Percentiles rank a stretch among this genome's conserved stretches.
Conservation (phyloP, 208 protist species). For the Leptomonas seymouri region DNA sequence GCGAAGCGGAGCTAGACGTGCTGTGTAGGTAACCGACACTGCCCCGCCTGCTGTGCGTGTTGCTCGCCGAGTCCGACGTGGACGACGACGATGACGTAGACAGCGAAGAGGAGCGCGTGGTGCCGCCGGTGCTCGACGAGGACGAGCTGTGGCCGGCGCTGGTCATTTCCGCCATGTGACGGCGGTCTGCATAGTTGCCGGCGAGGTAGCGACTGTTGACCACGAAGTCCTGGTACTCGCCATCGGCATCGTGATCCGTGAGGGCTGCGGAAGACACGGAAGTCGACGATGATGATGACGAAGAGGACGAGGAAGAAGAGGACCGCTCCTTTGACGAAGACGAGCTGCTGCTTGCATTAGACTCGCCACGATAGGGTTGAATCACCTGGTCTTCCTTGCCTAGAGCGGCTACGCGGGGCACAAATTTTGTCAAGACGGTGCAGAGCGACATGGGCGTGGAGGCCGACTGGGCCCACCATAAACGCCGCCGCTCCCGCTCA, state of each 20-base stretch:
- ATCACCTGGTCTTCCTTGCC: slow-evolving; percentile 78
- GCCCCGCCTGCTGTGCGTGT: slow-evolving; percentile 24
- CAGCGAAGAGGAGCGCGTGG: slow-evolving; percentile 7
- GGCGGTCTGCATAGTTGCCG: slow-evolving; percentile 55
- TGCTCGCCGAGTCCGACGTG: slow-evolving; percentile 13
- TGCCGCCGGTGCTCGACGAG: slow-evolving; percentile 8
- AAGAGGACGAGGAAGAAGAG: slow-evolving; percentile 27
- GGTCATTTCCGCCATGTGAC: slow-evolving; percentile 32
- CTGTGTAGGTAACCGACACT: slow-evolving; percentile 21
- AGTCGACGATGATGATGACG: slow-evolving; percentile 28
- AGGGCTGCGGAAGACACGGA: neutral
- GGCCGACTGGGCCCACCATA: slow-evolving; percentile 39
- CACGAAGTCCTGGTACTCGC: slow-evolving; percentile 65
- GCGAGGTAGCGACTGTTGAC: slow-evolving; percentile 55
- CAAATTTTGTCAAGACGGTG: slow-evolving; percentile 73
- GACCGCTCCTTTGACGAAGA: slow-evolving; percentile 30
- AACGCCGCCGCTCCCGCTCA: slow-evolving; percentile 13
- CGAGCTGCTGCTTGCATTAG: slow-evolving; percentile 27
- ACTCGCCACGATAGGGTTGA: slow-evolving; percentile 71
- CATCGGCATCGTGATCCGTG: slow-evolving; percentile 15
- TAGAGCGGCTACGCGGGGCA: slow-evolving; percentile 38
- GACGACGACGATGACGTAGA: slow-evolving; percentile 20
- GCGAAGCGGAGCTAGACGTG: slow-evolving; percentile 10
- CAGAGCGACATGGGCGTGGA: slow-evolving; percentile 53
- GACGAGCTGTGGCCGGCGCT: slow-evolving; percentile 30